Percentiles rank a stretch among this genome's conserved stretches.
These are phyloP conservation scores for Phytomonas sp. DNA, from an alignment of 208 protist species.

Conservation along the genomic window DNA sequence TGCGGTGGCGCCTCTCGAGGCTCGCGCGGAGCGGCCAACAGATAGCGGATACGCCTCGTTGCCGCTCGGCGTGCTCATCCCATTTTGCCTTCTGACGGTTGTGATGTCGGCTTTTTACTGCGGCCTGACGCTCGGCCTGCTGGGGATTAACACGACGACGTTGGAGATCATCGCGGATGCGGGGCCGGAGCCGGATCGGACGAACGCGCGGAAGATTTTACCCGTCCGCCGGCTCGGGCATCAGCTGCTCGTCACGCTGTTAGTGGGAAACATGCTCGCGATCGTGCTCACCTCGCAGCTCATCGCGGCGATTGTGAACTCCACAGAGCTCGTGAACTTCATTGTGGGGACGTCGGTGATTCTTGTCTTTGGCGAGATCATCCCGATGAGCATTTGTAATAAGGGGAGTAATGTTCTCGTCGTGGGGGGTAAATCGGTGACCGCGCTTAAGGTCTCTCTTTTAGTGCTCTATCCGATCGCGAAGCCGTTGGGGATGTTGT, in stretches of 20 bases:
- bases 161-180: slow-evolving; percentile 74
- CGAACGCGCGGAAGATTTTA: slow-evolving; percentile 59
- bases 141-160: slow-evolving; percentile 71
- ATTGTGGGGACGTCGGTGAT: slow-evolving; percentile 54
- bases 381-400: slow-evolving; percentile 77
- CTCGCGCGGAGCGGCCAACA: slow-evolving; percentile 1
- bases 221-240: slow-evolving; percentile 66
- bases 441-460: slow-evolving; percentile 49
- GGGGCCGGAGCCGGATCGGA: slow-evolving; percentile 49
- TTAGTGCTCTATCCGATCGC: slow-evolving; percentile 63
- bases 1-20: slow-evolving; percentile 7
- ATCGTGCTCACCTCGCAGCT: slow-evolving; percentile 76
- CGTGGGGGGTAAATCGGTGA: slow-evolving; percentile 38
- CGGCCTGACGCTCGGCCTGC: slow-evolving; percentile 71
- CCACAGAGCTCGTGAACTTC: slow-evolving; percentile 61
- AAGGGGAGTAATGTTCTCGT: slow-evolving; percentile 61
- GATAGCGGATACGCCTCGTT: slow-evolving; percentile 27
- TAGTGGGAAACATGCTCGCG: slow-evolving; percentile 81
- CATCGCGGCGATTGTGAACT: slow-evolving; percentile 52
- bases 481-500: slow-evolving; percentile 60
- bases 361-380: slow-evolving; percentile 69
- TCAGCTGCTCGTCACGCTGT: slow-evolving; percentile 55
- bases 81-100: slow-evolving; percentile 37
- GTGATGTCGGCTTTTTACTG: slow-evolving; percentile 71
- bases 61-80: slow-evolving; percentile 33